Evolutionary conservation across 306 rosid species (phyloP).

Genomic region (Ammopiptanthus mongolicus): DNA sequence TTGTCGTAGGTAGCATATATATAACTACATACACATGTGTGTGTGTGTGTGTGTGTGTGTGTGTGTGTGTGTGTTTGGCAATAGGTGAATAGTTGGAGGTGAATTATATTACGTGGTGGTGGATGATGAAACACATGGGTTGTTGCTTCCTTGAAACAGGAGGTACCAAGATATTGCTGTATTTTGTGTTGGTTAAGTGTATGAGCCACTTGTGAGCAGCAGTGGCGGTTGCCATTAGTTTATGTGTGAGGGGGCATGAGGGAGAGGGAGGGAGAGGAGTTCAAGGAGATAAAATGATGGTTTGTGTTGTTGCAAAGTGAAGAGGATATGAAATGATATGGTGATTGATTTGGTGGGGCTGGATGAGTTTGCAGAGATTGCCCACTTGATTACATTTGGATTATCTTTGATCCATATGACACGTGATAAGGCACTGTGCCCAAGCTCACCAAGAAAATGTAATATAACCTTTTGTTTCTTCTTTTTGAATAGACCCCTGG

Average conservation of each 20-base stretch:
- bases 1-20: too few relatives aligned
- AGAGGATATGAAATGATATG: not conserved
- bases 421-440: not conserved
- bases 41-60: too few relatives aligned
- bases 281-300: not conserved
- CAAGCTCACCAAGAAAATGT: not conserved
- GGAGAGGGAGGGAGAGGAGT: not conserved
- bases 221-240: conserved; percentile 27
- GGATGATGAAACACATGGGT: conserved; percentile 21
- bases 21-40: too few relatives aligned
- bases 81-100: not conserved
- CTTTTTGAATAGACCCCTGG: too few relatives aligned
- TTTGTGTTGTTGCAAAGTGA: not conserved
- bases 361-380: not conserved
- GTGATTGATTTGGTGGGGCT: not conserved
- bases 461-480: too few relatives aligned
- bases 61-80: not conserved
- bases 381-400: not conserved
- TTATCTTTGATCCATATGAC: not conserved
- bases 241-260: conserved; percentile 9
- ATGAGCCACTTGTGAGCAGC: conserved; percentile 19
- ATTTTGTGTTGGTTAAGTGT: conserved; percentile 23
- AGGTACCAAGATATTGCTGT: not conserved
- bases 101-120: conserved; percentile 8
- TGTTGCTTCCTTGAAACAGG: not conserved